Conservation (phyloP, 2,329 filamentous ascomycete genomes). For the Paecilomyces sp. region DNA sequence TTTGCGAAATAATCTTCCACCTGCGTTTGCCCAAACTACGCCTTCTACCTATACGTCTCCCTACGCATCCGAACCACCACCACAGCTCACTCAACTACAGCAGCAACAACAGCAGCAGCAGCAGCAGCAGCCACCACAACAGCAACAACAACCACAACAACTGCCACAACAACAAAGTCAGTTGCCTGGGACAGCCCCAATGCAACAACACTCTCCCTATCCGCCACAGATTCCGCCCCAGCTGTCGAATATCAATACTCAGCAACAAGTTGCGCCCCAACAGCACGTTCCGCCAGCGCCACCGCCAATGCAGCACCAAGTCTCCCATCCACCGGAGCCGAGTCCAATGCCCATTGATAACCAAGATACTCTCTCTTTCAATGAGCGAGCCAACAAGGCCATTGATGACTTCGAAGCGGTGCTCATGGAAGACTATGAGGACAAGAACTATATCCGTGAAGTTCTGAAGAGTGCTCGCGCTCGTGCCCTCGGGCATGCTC, state of each 20-base stretch:
- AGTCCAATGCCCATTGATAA: constrained; percentile 12
- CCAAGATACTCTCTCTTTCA: constrained; percentile 29
- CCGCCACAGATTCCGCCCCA: constrained; percentile 13
- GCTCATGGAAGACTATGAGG: constrained; percentile 38
- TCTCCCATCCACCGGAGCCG: constrained; percentile 13
- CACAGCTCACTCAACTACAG: constrained; percentile 15
- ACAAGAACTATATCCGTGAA: constrained; percentile 39
- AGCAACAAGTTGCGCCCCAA: constrained; percentile 4
- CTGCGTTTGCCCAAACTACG: constrained; percentile 28
- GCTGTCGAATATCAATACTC: constrained; percentile 13
- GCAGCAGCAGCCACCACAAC: constrained; percentile 1
- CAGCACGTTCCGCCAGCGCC: background rate
- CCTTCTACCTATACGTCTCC: constrained; percentile 34
- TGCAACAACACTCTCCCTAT: constrained; percentile 16
- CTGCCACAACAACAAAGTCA: constrained; percentile 3
- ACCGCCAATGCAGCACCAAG: constrained; percentile 9
- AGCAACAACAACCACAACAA: constrained; percentile 3
- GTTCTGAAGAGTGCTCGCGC: constrained; percentile 37
- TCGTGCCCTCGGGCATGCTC: constrained; percentile 30
- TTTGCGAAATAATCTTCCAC: constrained; percentile 32
- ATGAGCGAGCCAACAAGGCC: constrained; percentile 35
- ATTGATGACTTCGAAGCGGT: constrained; percentile 39
- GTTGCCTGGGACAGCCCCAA: constrained; percentile 4
- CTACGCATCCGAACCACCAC: constrained; percentile 31
- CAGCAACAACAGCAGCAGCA: constrained; percentile 9